Evolutionary conservation across 73 alveolate species (phyloP).

Genomic region (Uronychia binucleata): DNA sequence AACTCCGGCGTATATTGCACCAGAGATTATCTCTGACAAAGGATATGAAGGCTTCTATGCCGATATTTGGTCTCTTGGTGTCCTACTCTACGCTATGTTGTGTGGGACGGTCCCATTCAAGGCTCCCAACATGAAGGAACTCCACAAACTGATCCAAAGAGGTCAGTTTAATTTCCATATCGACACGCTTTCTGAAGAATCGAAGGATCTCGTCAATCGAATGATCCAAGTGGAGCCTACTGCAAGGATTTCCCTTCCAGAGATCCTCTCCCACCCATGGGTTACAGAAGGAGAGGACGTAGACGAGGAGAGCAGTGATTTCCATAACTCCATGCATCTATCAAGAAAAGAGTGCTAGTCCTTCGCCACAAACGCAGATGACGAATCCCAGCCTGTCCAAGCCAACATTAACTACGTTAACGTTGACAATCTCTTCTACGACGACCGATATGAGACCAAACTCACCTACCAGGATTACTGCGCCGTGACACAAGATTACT

Average conservation of each 20-base stretch:
- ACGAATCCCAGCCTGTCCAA: slow-evolving; percentile 9
- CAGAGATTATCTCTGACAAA: slow-evolving; percentile 92
- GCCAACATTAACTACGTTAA: slow-evolving; percentile 30
- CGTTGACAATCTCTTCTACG: slow-evolving; percentile 47
- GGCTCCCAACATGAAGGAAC: slow-evolving; percentile 86
- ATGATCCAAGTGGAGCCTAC: slow-evolving; percentile 43
- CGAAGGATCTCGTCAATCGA: slow-evolving; percentile 32
- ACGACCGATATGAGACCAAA: slow-evolving; percentile 31
- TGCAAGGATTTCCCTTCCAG: slow-evolving; percentile 56
- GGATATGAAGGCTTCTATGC: slow-evolving; percentile 96
- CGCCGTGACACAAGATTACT: slow-evolving; percentile 56
- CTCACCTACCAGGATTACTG: slow-evolving; percentile 51
- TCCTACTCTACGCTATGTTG: slow-evolving; percentile 84
- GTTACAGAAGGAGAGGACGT: slow-evolving; percentile 19
- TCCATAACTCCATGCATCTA: slow-evolving; percentile 5
- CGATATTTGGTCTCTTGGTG: slow-evolving; percentile 97
- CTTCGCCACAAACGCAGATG: slow-evolving; percentile 11
- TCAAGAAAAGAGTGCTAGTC: slow-evolving; percentile 26
- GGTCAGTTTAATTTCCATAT: slow-evolving; percentile 62
- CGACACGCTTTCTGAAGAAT: slow-evolving; percentile 25
- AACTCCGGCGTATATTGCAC: slow-evolving; percentile 99
- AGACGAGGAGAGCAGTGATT: slow-evolving; percentile 21
- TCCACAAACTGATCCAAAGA: slow-evolving; percentile 74
- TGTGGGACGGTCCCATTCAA: slow-evolving; percentile 96
- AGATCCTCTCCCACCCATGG: slow-evolving; percentile 55